Percentiles rank a stretch among this genome's conserved stretches.
These are phyloP conservation scores for Lupinus albus DNA, from an alignment of 306 rosid genomes.

Conservation along the genomic window DNA sequence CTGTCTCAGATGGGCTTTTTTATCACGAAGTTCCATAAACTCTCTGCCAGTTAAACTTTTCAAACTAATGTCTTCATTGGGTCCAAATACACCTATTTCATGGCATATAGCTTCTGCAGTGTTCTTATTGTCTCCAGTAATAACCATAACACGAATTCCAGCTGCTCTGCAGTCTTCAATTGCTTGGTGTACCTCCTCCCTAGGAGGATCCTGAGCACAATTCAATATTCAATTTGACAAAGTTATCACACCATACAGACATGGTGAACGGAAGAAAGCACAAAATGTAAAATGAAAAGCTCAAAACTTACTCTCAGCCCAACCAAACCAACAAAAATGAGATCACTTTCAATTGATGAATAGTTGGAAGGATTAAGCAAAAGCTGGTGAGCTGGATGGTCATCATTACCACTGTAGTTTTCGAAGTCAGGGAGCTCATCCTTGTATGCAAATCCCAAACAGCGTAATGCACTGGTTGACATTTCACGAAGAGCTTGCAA, in stretches of 20 bases:
- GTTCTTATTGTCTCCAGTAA: conserved; percentile 89
- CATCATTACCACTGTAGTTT: conserved; percentile 69
- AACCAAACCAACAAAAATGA: conserved; percentile 80
- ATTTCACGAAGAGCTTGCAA: conserved; percentile 73
- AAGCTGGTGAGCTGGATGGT: conserved; percentile 88
- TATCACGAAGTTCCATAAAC: conserved; percentile 61
- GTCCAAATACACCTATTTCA: conserved; percentile 83
- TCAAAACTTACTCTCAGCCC: conserved; percentile 82
- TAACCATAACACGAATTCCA: conserved; percentile 93
- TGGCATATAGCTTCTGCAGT: conserved; percentile 96
- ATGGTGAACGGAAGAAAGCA: neutral
- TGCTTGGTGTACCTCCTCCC: conserved; percentile 83
- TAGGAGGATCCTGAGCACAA: conserved; percentile 79
- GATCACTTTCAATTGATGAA: conserved; percentile 74
- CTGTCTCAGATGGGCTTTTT: conserved; percentile 63
- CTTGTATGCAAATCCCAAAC: conserved; percentile 95
- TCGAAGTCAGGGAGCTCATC: conserved; percentile 61
- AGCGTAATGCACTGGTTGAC: conserved; percentile 88
- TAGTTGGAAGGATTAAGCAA: conserved; percentile 85
- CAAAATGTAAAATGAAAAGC: conserved; percentile 16
- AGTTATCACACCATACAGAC: conserved; percentile 32
- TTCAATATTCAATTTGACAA: conserved; percentile 32
- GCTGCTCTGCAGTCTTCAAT: conserved; percentile 92
- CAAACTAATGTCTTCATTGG: conserved; percentile 58
- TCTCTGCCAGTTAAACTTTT: conserved; percentile 85